phyloP scores from a whole-genome alignment of 106 monocot genomes.

The Dactylorhiza incarnata region DNA sequence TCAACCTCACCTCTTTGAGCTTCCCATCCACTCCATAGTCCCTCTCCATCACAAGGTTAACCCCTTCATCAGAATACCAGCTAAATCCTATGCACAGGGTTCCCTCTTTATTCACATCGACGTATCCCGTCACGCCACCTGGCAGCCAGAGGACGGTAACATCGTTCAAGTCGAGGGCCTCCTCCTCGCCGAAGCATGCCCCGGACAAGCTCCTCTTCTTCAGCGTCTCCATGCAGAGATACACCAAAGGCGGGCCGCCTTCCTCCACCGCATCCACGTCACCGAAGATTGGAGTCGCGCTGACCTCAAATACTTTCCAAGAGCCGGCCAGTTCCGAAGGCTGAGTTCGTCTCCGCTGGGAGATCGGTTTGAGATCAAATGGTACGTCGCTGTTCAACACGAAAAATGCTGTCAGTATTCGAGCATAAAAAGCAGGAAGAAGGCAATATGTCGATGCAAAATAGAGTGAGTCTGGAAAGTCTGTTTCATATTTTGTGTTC shows the following conservation, averaged over 20 bases:
- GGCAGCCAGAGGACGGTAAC: conserved; percentile 88
- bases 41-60: conserved; percentile 98
- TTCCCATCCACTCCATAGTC: conserved; percentile 95
- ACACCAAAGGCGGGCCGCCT: conserved; percentile 42
- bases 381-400: conserved; percentile 35
- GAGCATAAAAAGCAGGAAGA: not conserved
- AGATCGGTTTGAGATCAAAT: conserved; percentile 64
- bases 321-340: conserved; percentile 76
- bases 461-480: too few relatives aligned
- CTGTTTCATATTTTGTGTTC: too few relatives aligned
- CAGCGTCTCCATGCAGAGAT: conserved; percentile 78
- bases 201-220: conserved; percentile 88
- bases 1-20: conserved; percentile 86
- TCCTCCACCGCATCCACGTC: conserved; percentile 8
- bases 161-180: conserved; percentile 70
- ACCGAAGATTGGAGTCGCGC: conserved; percentile 60
- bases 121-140: conserved; percentile 81
- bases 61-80: conserved; percentile 94
- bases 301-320: conserved; percentile 86
- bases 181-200: conserved; percentile 65
- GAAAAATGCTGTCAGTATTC: not conserved
- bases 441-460: not conserved
- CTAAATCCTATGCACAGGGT: conserved; percentile 76
- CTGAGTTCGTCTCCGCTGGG: conserved; percentile 54
- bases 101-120: conserved; percentile 78